These are phyloP conservation scores for Pulveroboletus sp. DNA, from an alignment of 768 basidiomycete species.

Conservation along the genomic window DNA sequence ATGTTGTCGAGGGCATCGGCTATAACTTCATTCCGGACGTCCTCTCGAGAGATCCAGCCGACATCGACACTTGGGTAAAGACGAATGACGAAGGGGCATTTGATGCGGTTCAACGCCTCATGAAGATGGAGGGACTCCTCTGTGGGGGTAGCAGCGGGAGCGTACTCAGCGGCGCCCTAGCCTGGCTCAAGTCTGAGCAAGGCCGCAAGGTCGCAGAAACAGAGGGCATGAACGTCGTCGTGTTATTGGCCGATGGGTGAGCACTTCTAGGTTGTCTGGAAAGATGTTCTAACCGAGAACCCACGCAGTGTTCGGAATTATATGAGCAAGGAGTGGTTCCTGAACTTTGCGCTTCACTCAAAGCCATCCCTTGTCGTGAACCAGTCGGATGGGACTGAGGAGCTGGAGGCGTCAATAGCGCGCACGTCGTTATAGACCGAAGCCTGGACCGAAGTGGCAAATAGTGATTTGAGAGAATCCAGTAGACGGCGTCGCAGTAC, in stretches of 20 bases:
- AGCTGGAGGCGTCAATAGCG: slow-evolving; percentile 2
- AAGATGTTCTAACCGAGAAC: too few species aligned
- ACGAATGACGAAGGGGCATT: slow-evolving; percentile 79
- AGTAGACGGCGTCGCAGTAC: neutral
- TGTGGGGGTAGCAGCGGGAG: slow-evolving; percentile 94
- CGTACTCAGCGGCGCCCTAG: slow-evolving; percentile 69
- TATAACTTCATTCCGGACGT: slow-evolving; percentile 92
- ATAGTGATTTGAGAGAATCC: neutral
- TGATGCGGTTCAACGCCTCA: slow-evolving; percentile 65
- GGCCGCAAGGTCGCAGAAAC: slow-evolving; percentile 62
- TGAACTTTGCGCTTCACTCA: slow-evolving; percentile 57
- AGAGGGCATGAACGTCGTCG: slow-evolving; percentile 80
- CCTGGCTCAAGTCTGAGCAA: slow-evolving; percentile 69
- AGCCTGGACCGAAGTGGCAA: neutral
- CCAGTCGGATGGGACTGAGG: neutral
- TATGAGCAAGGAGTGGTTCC: slow-evolving; percentile 92
- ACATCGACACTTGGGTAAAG: slow-evolving; percentile 84
- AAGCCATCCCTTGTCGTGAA: slow-evolving; percentile 46
- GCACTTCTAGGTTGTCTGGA: too few species aligned
- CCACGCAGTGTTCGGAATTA: slow-evolving; percentile 85
- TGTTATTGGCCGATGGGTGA: slow-evolving; percentile 87
- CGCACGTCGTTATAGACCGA: slow-evolving; percentile 7
- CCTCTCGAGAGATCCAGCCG: slow-evolving; percentile 55
- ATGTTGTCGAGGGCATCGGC: slow-evolving; percentile 94
- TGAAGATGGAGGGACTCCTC: slow-evolving; percentile 82